These are phyloP conservation scores for Graphiopsis chlorocephala DNA, from an alignment of 2,329 filamentous ascomycete genomes.

Conservation along the genomic window DNA sequence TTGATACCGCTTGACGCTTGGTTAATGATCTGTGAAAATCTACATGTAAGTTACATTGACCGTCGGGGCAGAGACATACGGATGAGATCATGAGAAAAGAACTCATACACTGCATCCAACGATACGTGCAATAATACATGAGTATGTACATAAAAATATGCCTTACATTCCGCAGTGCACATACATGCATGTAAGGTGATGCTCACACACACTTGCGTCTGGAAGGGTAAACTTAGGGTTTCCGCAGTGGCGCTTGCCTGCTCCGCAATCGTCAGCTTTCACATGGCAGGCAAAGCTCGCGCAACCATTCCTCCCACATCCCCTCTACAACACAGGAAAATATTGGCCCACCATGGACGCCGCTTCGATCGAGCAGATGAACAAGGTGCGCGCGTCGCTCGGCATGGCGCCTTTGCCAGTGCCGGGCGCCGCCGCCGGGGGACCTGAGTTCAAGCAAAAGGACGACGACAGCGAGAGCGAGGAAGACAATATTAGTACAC, in stretches of 20 bases:
- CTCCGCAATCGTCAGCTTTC: slow-evolving; percentile 2
- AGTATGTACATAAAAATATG: too few relatives aligned
- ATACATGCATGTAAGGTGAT: too few relatives aligned
- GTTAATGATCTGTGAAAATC: too few relatives aligned
- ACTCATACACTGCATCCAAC: too few relatives aligned
- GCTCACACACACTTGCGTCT: too few relatives aligned
- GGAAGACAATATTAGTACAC: slow-evolving; percentile 73
- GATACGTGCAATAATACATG: too few relatives aligned
- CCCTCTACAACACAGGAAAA: slow-evolving; percentile 21
- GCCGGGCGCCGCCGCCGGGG: slow-evolving; percentile 61
- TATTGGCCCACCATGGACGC: slow-evolving; percentile 33
- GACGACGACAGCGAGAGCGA: slow-evolving; percentile 45
- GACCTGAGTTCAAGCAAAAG: slow-evolving; percentile 55
- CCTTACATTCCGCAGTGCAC: too few relatives aligned
- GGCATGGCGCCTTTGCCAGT: slow-evolving; percentile 88
- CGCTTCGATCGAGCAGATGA: slow-evolving; percentile 86
- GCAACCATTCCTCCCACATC: slow-evolving; percentile 22
- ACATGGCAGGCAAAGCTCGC: slow-evolving; percentile 2
- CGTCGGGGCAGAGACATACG: too few relatives aligned
- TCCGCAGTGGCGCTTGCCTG: background rate
- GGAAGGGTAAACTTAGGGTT: background rate
- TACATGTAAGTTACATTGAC: too few relatives aligned
- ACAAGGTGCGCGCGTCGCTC: slow-evolving; percentile 83
- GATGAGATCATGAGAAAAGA: too few relatives aligned
- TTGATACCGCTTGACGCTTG: too few relatives aligned